Percentiles rank a stretch among this genome's conserved stretches.
Conservation (phyloP, 2,329 filamentous ascomycete genomes). For the Myriosclerotinia duriaeana region DNA sequence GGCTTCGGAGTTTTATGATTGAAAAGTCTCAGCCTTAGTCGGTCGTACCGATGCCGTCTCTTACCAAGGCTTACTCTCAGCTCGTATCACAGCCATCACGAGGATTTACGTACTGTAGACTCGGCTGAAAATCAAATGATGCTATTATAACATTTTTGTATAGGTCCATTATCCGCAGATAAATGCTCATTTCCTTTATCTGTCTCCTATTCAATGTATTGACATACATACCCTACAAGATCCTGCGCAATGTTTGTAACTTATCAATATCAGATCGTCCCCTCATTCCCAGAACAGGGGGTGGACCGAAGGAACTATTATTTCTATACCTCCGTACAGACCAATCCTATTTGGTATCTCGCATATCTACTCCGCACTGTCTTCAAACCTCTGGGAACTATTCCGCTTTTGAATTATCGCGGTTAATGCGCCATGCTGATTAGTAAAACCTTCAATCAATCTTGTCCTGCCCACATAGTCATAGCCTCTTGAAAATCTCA, state of each 20-base stretch:
- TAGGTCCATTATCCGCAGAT: background rate
- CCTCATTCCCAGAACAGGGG: slow-evolving; percentile 7
- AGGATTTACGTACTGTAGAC: slow-evolving; percentile 6
- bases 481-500: slow-evolving; percentile 1
- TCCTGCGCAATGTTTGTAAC: slow-evolving; percentile 4
- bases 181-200: slow-evolving; percentile 2
- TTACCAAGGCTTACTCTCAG: slow-evolving; percentile 20
- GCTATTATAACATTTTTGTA: background rate
- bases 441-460: background rate
- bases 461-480: background rate
- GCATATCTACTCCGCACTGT: slow-evolving; percentile 10
- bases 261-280: slow-evolving; percentile 16
- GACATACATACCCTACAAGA: background rate
- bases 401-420: slow-evolving; percentile 1
- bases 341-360: slow-evolving; percentile 20
- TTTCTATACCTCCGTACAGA: background rate
- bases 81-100: slow-evolving; percentile 24
- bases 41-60: slow-evolving; percentile 18
- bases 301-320: slow-evolving; percentile 8
- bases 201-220: background rate
- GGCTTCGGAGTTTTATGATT: slow-evolving; percentile 7
- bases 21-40: slow-evolving; percentile 23
- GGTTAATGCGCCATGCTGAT: slow-evolving; percentile 13
- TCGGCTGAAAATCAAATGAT: slow-evolving; percentile 6
- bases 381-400: background rate